phyloP scores from a whole-genome alignment of 441 rosid species.

The Corymbia calophylla region DNA sequence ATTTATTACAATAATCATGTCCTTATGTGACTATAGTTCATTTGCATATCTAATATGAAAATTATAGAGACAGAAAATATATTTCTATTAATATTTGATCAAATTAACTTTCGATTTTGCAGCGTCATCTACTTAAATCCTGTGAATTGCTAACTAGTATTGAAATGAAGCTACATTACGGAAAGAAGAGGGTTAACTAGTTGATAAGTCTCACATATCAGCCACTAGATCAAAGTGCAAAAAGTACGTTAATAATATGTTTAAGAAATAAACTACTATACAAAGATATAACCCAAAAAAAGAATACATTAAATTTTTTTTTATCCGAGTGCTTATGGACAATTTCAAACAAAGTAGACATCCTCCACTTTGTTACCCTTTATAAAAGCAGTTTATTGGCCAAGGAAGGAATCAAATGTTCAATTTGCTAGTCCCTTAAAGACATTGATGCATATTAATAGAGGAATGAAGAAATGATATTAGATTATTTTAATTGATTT shows the following conservation, averaged over 20 bases:
- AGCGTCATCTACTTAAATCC: neutral
- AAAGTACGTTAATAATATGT: too few species aligned
- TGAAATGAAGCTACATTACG: too few species aligned
- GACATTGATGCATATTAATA: neutral
- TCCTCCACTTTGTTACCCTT: neutral
- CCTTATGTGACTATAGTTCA: neutral
- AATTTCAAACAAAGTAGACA: neutral
- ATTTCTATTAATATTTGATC: neutral
- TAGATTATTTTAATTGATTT: too few species aligned
- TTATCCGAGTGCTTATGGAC: neutral
- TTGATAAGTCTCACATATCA: too few species aligned
- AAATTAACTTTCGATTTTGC: neutral
- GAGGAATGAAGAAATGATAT: neutral
- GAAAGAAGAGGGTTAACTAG: too few species aligned
- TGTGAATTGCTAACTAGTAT: neutral
- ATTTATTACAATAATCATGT: neutral
- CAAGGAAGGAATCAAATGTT: neutral
- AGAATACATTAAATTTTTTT: neutral
- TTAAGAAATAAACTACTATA: neutral
- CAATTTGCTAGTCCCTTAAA: neutral
- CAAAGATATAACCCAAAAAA: too few species aligned
- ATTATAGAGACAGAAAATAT: neutral
- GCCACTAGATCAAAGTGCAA: too few species aligned
- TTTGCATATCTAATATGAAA: neutral
- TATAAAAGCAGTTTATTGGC: neutral